Conservation (phyloP, 768 basidiomycete genomes). For the Kondoa subrosea region DNA sequence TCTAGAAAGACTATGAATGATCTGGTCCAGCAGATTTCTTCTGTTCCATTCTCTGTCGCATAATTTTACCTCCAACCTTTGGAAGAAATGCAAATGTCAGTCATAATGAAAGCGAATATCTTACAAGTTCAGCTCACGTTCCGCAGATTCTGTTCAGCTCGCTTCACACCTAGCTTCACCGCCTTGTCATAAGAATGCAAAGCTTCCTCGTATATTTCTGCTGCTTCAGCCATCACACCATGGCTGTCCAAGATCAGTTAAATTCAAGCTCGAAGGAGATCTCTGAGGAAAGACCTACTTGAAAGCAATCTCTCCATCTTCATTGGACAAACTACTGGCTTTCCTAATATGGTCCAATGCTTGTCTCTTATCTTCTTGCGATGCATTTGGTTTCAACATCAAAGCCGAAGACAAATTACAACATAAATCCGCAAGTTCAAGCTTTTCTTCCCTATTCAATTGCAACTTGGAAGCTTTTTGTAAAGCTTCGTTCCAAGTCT, state of each 20-base stretch:
- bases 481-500: neutral
- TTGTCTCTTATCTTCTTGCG: neutral
- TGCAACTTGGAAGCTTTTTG: neutral
- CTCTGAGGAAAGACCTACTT: neutral
- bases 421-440: neutral
- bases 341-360: neutral
- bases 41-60: neutral
- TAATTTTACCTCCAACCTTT: neutral
- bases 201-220: conserved; percentile 26
- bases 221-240: neutral
- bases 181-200: conserved; percentile 32
- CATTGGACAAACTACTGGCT: neutral
- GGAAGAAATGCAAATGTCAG: neutral
- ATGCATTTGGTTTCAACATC: neutral
- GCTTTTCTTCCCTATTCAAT: neutral
- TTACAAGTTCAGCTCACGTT: conserved; percentile 27
- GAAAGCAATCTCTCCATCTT: neutral
- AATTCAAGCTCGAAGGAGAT: neutral
- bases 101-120: neutral
- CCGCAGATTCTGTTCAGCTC: conserved; percentile 32
- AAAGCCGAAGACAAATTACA: neutral
- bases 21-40: neutral
- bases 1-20: neutral
- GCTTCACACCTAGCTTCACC: conserved; percentile 30
- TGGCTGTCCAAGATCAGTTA: neutral